phyloP scores from a whole-genome alignment of 805 yeast genomes.

The Starmerella ratchasimensis region DNA sequence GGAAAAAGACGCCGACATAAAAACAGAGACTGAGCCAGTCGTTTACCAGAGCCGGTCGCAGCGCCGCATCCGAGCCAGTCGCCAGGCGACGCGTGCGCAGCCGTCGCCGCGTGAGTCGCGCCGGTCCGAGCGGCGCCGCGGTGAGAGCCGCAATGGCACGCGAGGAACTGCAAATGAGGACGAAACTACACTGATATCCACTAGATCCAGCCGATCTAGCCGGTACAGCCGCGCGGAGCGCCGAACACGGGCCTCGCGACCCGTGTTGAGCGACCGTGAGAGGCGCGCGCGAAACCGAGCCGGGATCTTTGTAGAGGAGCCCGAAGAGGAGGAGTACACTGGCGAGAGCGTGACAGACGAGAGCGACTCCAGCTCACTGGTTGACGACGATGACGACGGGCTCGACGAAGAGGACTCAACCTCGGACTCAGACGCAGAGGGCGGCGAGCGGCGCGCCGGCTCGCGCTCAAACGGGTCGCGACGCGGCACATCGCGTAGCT shows the following conservation, averaged over 20 bases:
- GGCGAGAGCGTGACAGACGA: not conserved
- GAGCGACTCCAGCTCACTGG: not conserved
- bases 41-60: too few species aligned
- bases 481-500: not conserved
- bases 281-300: not conserved
- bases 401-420: not conserved
- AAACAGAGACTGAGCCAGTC: constrained; percentile 11
- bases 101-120: too few species aligned
- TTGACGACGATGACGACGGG: not conserved
- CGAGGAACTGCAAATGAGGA: too few species aligned
- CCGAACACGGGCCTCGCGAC: too few species aligned
- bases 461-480: too few species aligned
- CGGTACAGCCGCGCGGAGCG: too few species aligned
- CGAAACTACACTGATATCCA: too few species aligned
- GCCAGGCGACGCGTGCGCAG: too few species aligned
- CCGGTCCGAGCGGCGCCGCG: too few species aligned
- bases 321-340: not conserved
- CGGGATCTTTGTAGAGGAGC: not conserved
- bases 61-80: too few species aligned
- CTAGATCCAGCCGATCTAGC: too few species aligned
- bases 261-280: not conserved
- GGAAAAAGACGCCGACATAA: constrained; percentile 6
- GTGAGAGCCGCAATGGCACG: too few species aligned
- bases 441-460: not conserved
- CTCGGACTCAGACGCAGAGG: not conserved